phyloP scores from a whole-genome alignment of 2,329 filamentous ascomycete genomes.

The Beauveria sp. region DNA sequence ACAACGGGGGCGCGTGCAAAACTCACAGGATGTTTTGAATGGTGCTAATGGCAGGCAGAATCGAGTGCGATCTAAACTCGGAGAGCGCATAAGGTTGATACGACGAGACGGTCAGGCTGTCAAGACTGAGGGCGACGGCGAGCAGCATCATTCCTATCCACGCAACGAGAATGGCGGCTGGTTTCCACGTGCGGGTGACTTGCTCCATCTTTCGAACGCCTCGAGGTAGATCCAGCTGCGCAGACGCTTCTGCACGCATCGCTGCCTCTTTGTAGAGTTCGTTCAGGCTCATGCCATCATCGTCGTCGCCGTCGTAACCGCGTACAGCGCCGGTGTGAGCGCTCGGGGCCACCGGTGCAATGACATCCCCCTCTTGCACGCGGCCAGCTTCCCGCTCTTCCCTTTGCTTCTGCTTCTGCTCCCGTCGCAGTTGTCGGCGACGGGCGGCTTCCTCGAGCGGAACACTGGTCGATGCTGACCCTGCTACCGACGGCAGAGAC shows the following conservation, averaged over 20 bases:
- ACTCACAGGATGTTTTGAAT: conserved; percentile 5
- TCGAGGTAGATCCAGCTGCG: neutral
- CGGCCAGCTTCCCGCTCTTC: neutral
- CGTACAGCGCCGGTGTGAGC: neutral
- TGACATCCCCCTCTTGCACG: neutral
- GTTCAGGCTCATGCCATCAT: neutral
- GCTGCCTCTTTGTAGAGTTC: neutral
- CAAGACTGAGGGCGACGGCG: neutral
- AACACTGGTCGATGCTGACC: neutral
- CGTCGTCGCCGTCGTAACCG: neutral
- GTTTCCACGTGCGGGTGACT: conserved; percentile 1
- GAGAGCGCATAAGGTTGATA: conserved; percentile 10
- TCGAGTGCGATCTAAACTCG: conserved; percentile 1
- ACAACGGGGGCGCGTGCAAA: neutral
- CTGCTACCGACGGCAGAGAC: neutral
- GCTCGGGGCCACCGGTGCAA: neutral
- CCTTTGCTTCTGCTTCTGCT: neutral
- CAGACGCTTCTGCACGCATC: neutral
- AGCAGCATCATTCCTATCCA: conserved; percentile 9
- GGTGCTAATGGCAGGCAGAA: conserved; percentile 1
- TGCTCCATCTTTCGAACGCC: conserved; percentile 7
- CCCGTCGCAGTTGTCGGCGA: neutral
- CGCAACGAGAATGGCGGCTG: neutral
- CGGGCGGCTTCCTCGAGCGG: neutral
- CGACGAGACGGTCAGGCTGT: neutral